These are phyloP conservation scores for Neostapfia colusana DNA, from an alignment of 176 grass and related monocot genomes.

Conservation along the genomic window DNA sequence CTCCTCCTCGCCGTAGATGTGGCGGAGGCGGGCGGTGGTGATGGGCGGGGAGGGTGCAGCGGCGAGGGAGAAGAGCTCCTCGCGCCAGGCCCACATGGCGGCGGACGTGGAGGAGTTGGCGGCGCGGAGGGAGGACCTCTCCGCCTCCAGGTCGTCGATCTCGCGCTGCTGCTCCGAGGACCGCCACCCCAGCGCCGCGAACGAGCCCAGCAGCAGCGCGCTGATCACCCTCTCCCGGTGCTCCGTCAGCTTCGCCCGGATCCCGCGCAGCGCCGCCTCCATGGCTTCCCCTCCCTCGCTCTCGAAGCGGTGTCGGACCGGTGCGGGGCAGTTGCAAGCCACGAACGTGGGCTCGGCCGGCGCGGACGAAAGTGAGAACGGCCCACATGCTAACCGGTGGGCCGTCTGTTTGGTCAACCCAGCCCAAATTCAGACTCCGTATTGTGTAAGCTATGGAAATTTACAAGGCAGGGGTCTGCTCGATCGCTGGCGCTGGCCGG, in stretches of 20 bases:
- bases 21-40: conserved; percentile 59
- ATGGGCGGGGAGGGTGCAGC: conserved; percentile 55
- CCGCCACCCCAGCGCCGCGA: conserved; percentile 49
- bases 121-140: conserved; percentile 63
- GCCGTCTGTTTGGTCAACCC: not conserved
- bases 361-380: not conserved
- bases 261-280: conserved; percentile 50
- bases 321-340: not conserved
- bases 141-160: conserved; percentile 62
- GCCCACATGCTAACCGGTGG: not conserved
- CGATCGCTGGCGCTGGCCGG: too few relatives aligned
- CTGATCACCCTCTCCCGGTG: conserved; percentile 56
- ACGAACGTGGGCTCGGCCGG: not conserved
- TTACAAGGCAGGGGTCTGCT: too few relatives aligned
- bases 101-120: conserved; percentile 57
- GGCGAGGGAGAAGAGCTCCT: conserved; percentile 76
- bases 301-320: too few relatives aligned
- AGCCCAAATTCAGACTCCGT: not conserved
- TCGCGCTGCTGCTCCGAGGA: conserved; percentile 72
- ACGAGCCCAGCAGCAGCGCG: conserved; percentile 58
- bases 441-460: too few relatives aligned
- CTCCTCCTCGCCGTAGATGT: conserved; percentile 79
- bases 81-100: conserved; percentile 71
- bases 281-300: too few relatives aligned
- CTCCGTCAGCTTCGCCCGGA: conserved; percentile 44